Evolutionary conservation across 371 early-diverging fungal species (phyloP), one percentile per base, ranked within the genome.

Genomic region (Capillidium rhysosporum): DNA sequence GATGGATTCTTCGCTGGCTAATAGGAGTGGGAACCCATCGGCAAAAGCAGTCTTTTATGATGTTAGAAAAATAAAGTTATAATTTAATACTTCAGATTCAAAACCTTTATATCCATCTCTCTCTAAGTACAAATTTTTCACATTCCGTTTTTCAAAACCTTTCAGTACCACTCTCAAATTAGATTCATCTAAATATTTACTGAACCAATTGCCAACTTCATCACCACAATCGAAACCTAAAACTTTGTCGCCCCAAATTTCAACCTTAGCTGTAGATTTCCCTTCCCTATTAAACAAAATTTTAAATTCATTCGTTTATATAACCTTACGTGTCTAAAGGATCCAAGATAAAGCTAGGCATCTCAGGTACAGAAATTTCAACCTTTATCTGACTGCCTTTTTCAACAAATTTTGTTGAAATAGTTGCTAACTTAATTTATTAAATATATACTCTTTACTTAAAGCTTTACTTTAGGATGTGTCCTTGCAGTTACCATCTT

Each of bases 21-120:
- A 44, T n/a, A 67, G 54, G 53, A 69, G 55, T 8, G 69, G 67
- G 57, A 46, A 67, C 46, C 48, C 57, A 48, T 67, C 67, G 7
- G 67, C 59, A 41, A 67, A 67, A 2, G 61, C 65, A 18, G 61
- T 61, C 67, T 67, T 49, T 14, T 9, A 24, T n/a, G 1, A 46
- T 39, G 18, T 24, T 29, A 29, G 21, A 18, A 24, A 2, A 0
- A 24, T 30, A 20, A 26, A 12, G 14, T n/a, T 1, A 12, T 1
- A 12, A 47, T 30, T 12, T 4, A 21, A 12, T 54, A 54, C 45
- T 14, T 54, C 26, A 26, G 41, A 31, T 29, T 44, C 24, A 10
- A 54, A 24, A 4, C n/a, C 23, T 23, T 34, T 34, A 12, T 34
- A 12, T 12, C 21, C 52, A 48, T 47, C 34, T 2, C 38, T 28